phyloP scores from a whole-genome alignment of 352 stramenopile genomes.

The Pythium insidiosum region DNA sequence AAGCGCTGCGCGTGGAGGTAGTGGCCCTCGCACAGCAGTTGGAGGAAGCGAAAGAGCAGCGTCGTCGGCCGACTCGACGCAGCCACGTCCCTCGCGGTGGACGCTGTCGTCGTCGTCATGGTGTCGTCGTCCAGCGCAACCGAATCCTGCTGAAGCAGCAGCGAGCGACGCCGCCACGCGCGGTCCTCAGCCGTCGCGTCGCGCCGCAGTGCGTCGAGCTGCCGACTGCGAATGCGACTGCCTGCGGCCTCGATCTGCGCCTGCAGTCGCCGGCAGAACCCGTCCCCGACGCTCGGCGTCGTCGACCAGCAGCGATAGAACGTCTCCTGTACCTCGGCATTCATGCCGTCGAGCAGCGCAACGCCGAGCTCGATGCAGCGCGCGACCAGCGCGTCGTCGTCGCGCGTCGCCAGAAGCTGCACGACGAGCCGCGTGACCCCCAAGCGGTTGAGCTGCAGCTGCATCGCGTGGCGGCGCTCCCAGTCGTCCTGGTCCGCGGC shows the following conservation, averaged over 20 bases:
- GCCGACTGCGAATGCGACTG: background rate
- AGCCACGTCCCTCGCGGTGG: background rate
- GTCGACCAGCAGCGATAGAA: slow-evolving; percentile 48
- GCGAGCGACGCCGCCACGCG: background rate
- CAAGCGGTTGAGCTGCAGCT: slow-evolving; percentile 55
- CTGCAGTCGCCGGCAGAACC: slow-evolving; percentile 44
- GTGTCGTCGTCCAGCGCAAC: background rate
- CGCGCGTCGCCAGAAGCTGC: slow-evolving; percentile 38
- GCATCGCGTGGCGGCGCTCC: slow-evolving; percentile 46
- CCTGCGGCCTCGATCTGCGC: slow-evolving; percentile 17
- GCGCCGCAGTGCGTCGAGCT: background rate
- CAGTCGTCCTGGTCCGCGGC: slow-evolving; percentile 38
- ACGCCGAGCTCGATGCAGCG: slow-evolving; percentile 56
- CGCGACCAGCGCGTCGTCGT: slow-evolving; percentile 48
- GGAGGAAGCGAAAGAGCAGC: slow-evolving; percentile 61
- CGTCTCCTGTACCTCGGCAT: slow-evolving; percentile 64
- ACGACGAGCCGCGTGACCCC: slow-evolving; percentile 60
- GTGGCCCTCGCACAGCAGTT: slow-evolving; percentile 66
- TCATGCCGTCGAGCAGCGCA: slow-evolving; percentile 65
- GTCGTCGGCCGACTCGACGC: slow-evolving; percentile 20
- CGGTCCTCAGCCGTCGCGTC: background rate
- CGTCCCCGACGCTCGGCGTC: slow-evolving; percentile 6
- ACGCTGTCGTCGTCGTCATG: no score
- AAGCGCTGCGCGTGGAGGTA: slow-evolving; percentile 54
- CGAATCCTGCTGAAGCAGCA: background rate